Base-by-base conservation (phyloP, 2,329 filamentous ascomycete genomes). In the Aureobasidium uvarum region DNA sequence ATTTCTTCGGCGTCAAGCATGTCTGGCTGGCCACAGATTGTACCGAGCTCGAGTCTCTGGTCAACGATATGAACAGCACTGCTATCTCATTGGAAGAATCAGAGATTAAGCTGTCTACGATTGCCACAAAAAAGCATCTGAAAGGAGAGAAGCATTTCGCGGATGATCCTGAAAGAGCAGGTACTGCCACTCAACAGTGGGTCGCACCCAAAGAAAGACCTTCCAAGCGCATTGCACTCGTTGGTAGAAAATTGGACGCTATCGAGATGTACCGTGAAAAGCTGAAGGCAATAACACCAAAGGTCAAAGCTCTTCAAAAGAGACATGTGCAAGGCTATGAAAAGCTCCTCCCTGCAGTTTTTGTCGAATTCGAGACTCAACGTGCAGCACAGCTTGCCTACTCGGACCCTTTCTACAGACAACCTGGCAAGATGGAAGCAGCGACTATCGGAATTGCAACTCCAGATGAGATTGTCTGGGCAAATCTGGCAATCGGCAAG, bases 301-400 rank as follows among this genome's bases (percentile, higher is more conserved):
- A 90, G 68, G 87, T 91, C 33, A 83, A 88, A 48, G 41, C 39
- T 45, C 54, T 65, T 14, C 79, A 83, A 23, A 83, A 87, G 50
- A 91, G 95, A 75, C 81, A 81, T 62, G 81, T 83, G 65, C 89
- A 92, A 73, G 85, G 83, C 64, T 83, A 89, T 36, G 85, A 83
- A 60, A 83, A 87, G 66, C 84, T 87, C 55, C 81, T 92, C 7
- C 85, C 88, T 2, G 88, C 90, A 28, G 90, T 92, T 14, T 98
- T 98, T 73, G 85, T 98, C 68, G 92, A 97, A 75, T 98, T 97
- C 71, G 84, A 86, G 67, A 86, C 84, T 3, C 92, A 96, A 75
- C 85, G 87, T 65, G 89, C 89, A 66, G 94, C 94, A 11, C 92
- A 97, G 75, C 83, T 86, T 56, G 93, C 93, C 18, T 91, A 65